Evolutionary conservation across 2,329 filamentous ascomycete genomes (phyloP).

Genomic region (Calonectria pauciramosa): DNA sequence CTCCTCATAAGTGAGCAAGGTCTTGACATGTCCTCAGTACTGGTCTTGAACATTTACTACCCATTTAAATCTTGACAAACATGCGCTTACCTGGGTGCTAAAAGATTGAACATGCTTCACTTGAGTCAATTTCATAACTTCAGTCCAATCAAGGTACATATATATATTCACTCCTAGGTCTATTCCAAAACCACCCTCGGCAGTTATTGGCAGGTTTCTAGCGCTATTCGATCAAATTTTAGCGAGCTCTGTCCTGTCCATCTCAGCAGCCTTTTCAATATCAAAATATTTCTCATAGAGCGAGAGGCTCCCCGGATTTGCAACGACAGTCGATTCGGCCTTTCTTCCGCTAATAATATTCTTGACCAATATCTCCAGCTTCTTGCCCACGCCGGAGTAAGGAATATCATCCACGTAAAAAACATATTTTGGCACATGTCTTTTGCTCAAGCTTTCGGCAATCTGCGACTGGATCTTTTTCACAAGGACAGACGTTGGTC

Average conservation of each 20-base stretch:
- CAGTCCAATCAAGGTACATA: background rate
- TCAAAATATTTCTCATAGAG: constrained; percentile 3
- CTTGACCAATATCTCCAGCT: constrained; percentile 26
- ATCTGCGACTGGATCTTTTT: background rate
- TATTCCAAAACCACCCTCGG: background rate
- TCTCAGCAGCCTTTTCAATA: background rate
- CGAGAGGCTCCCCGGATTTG: constrained; percentile 10
- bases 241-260: background rate
- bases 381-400: constrained; percentile 17
- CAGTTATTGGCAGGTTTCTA: background rate
- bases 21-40: no score
- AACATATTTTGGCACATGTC: constrained; percentile 17
- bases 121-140: background rate
- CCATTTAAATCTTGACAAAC: no score
- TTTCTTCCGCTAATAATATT: constrained; percentile 16
- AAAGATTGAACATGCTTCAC: background rate
- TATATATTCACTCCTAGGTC: background rate
- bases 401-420: constrained; percentile 22
- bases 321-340: background rate
- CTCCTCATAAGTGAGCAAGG: no score
- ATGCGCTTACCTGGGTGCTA: background rate
- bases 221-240: background rate
- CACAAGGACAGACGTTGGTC: background rate
- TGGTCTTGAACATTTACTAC: no score
- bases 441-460: constrained; percentile 3